Percentiles rank a stretch among this genome's conserved stretches.
These are phyloP conservation scores for Aspergillus proliferans DNA, from an alignment of 2,329 filamentous ascomycete species.

Conservation along the genomic window DNA sequence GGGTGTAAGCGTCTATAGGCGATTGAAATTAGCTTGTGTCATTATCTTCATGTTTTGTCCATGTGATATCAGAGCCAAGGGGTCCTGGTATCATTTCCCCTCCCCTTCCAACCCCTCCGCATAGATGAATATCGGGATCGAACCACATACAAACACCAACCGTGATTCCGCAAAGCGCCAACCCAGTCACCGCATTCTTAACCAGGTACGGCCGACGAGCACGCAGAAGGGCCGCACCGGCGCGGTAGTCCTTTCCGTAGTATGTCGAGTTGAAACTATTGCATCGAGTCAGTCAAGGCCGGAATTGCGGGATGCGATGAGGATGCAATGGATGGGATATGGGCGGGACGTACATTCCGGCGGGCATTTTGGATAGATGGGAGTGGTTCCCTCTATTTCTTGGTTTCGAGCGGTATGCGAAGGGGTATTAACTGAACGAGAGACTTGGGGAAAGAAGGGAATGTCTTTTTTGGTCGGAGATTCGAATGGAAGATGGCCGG, in stretches of 20 bases:
- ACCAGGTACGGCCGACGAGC: slow-evolving; percentile 86
- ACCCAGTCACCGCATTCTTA: slow-evolving; percentile 77
- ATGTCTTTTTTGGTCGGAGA: not conserved
- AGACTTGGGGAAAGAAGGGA: not conserved
- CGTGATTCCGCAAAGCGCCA: slow-evolving; percentile 69
- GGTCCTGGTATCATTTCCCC: no score
- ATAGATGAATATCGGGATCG: not conserved
- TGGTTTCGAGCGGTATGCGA: not conserved
- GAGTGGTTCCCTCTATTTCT: not conserved
- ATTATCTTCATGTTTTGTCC: no score
- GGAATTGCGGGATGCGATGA: not conserved
- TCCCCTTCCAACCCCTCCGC: not conserved
- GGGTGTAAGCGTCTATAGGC: slow-evolving; percentile 59
- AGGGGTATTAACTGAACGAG: not conserved
- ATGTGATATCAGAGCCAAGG: no score
- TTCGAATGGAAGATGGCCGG: not conserved
- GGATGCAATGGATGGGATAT: not conserved
- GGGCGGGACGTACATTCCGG: slow-evolving; percentile 15
- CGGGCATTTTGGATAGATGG: slow-evolving; percentile 13
- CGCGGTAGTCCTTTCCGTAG: slow-evolving; percentile 81
- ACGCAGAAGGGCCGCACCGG: slow-evolving; percentile 82
- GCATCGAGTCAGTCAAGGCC: slow-evolving; percentile 1
- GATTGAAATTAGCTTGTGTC: slow-evolving; percentile 2
- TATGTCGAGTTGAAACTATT: slow-evolving; percentile 68
- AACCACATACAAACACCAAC: slow-evolving; percentile 74